Evolutionary conservation across 2,329 filamentous ascomycete species (phyloP), one percentile per base, ranked within the genome.

Genomic region (Dactylellina parvicollis): DNA sequence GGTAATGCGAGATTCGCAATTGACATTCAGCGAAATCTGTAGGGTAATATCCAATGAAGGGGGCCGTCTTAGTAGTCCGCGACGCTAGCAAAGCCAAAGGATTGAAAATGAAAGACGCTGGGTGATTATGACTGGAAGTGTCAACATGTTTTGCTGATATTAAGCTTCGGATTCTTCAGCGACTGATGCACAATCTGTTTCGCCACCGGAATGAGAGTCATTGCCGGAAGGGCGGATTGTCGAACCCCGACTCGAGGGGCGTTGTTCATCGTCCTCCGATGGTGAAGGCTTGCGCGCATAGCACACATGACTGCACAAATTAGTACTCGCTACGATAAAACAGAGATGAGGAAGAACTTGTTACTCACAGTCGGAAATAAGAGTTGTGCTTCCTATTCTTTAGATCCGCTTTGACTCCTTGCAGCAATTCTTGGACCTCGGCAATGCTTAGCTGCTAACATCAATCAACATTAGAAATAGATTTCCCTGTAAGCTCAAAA

Each of bases 301-400:
- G 38, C 60, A 65, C 2, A 73, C 69, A n/a, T 49, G 66, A 26
- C 66, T 55, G 42, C 14, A 18, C 4, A 56, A 56, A 40, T 52
- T 42, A 62, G 44, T 28, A 38, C 18, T n/a, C 12, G 26, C 4
- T 36, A 26, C 3, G 26, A 40, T 47, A 10, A 9, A 14, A 28
- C 22, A 2, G n/a, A 34, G 16, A 22, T 24, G 16, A 22, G 7
- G n/a, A 26, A 8, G 24, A 44, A 50, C 24, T 16, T 18, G n/a
- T 18, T n/a, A 62, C 72, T 55, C 50, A 76, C 75, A 76, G 64
- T 38, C 74, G 62, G 49, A 59, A 77, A 36, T 76, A 76, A n/a
- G 54, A 46, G 18, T 75, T 59, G 16, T 57, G 60, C 22, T 69
- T 71, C 47, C 47, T 75, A 30, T 74, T 62, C 26, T 70, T 67